phyloP scores from a whole-genome alignment of 495 filamentous ascomycete genomes.

The Daldinia decipiens region DNA sequence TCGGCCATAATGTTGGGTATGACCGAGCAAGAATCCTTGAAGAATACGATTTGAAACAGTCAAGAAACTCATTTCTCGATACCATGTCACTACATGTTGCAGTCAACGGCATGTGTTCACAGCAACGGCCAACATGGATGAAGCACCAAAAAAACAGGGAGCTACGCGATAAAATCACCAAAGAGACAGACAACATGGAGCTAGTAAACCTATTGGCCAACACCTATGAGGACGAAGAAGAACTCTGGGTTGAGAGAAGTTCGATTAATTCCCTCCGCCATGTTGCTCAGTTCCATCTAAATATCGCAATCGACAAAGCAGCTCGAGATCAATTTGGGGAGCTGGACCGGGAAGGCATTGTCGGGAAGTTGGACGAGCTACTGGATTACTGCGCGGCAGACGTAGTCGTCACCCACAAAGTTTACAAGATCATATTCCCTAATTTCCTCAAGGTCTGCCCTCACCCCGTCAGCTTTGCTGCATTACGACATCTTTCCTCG shows the following conservation, averaged over 20 bases:
- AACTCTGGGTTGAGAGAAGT: slow-evolving; percentile 93
- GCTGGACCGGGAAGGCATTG: slow-evolving; percentile 74
- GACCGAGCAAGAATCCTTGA: slow-evolving; percentile 89
- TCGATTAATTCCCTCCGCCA: slow-evolving; percentile 95
- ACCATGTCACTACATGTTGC: slow-evolving; percentile 99
- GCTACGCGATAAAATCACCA: slow-evolving; percentile 80
- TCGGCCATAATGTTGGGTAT: slow-evolving; percentile 97
- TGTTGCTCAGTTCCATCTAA: slow-evolving; percentile 95
- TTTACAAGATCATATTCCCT: slow-evolving; percentile 91
- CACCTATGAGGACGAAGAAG: slow-evolving; percentile 84
- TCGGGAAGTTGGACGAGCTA: slow-evolving; percentile 77
- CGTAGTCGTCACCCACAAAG: slow-evolving; percentile 89
- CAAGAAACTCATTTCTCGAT: slow-evolving; percentile 88
- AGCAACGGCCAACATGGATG: slow-evolving; percentile 95
- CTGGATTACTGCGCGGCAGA: slow-evolving; percentile 97
- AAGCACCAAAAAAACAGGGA: slow-evolving; percentile 91
- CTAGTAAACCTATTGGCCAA: slow-evolving; percentile 75
- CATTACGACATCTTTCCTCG: slow-evolving; percentile 88
- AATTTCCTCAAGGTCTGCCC: slow-evolving; percentile 88
- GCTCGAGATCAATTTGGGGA: slow-evolving; percentile 88
- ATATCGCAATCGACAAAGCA: slow-evolving; percentile 90
- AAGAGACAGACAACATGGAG: slow-evolving; percentile 74
- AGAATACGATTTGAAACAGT: slow-evolving; percentile 86
- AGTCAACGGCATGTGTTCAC: slow-evolving; percentile 98
- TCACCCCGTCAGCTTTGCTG: slow-evolving; percentile 96